A percentile compares a stretch with the other conserved stretches of the same genome.
Evolutionary conservation across 192 early-diverging fungal species (phyloP).

Genomic region (Podila minutissima): DNA sequence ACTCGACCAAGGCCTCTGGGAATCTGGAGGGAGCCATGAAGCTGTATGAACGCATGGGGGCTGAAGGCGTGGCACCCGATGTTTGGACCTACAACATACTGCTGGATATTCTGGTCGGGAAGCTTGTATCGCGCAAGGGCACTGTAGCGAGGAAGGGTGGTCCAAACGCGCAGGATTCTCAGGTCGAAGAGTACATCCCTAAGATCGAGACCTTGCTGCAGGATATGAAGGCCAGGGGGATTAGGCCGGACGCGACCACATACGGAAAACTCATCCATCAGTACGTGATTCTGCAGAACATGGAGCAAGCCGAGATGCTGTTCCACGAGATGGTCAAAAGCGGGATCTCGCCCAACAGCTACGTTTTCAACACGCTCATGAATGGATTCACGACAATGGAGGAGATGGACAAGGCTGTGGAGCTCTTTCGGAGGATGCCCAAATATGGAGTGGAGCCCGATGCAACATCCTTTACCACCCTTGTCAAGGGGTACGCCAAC

Average conservation of each 20-base stretch:
- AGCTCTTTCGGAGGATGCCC: constrained; percentile 46
- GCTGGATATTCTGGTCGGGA: constrained; percentile 19
- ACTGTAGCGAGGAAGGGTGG: constrained; percentile 6
- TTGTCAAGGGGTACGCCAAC: constrained; percentile 47
- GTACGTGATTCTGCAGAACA: constrained; percentile 35
- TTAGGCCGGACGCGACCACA: constrained; percentile 31
- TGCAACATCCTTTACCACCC: constrained; percentile 27
- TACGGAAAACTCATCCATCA: constrained; percentile 45
- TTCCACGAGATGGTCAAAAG: constrained; percentile 46
- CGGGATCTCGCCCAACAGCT: constrained; percentile 31
- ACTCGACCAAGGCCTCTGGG: constrained; percentile 23
- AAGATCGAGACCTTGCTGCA: constrained; percentile 24
- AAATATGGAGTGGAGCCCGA: constrained; percentile 47
- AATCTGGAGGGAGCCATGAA: constrained; percentile 18
- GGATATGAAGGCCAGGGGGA: constrained; percentile 33
- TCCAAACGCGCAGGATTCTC: constrained; percentile 2
- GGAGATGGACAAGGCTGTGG: constrained; percentile 50
- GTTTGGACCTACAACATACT: constrained; percentile 42
- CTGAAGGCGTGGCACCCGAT: constrained; percentile 27
- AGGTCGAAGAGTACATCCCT: constrained; percentile 25
- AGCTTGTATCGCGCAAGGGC: not conserved
- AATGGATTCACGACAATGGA: constrained; percentile 36
- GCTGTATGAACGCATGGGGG: constrained; percentile 32
- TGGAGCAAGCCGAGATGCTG: constrained; percentile 46
- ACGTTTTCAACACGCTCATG: constrained; percentile 40